These are phyloP conservation scores for Lodderomyces metapsilosis DNA, from an alignment of 1,139 yeast genomes.

Conservation along the genomic window DNA sequence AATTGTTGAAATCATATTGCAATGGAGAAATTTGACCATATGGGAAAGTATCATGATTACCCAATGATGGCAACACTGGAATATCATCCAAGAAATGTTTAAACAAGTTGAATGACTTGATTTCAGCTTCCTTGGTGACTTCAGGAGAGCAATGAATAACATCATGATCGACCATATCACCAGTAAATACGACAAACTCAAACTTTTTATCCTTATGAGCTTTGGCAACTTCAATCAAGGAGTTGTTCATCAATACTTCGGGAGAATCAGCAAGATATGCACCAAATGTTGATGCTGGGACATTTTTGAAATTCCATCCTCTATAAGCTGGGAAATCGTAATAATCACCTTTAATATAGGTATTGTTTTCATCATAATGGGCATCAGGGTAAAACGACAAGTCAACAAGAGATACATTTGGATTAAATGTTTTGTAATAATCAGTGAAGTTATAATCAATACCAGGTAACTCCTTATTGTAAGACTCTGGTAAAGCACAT, in stretches of 20 bases:
- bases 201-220: conserved; percentile 35
- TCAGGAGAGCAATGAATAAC: conserved; percentile 45
- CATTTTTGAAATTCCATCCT: conserved; percentile 40
- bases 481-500: conserved; percentile 48
- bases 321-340: conserved; percentile 35
- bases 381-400: conserved; percentile 17
- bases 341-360: conserved; percentile 39
- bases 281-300: conserved; percentile 63
- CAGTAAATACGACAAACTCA: conserved; percentile 66
- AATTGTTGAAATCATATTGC: conserved; percentile 34
- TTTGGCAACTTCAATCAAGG: conserved; percentile 46
- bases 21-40: conserved; percentile 65
- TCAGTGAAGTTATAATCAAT: conserved; percentile 33
- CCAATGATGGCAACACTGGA: conserved; percentile 65
- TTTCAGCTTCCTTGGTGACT: conserved; percentile 54
- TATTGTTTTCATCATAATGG: conserved; percentile 33
- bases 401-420: conserved; percentile 22
- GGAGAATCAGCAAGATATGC: conserved; percentile 66
- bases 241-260: conserved; percentile 53
- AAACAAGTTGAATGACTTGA: conserved; percentile 49
- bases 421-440: conserved; percentile 20
- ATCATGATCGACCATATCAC: conserved; percentile 67
- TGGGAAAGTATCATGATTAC: conserved; percentile 75
- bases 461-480: conserved; percentile 29
- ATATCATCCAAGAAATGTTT: conserved; percentile 52